A percentile compares a stretch with the other conserved stretches of the same genome.
Conservation (phyloP, 83 land plant genomes). For the Thuja plicata region DNA sequence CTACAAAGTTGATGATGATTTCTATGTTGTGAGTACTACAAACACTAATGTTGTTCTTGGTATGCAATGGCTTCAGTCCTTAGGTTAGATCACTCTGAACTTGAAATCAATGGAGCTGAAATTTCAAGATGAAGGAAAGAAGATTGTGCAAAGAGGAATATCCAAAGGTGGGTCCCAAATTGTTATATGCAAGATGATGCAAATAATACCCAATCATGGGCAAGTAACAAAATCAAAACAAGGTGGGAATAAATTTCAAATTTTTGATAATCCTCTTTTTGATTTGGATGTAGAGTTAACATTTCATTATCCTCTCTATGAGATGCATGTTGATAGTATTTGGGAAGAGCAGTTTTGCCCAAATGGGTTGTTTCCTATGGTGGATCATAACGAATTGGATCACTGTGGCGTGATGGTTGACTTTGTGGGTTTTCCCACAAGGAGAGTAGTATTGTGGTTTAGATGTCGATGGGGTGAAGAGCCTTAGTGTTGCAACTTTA, state of each 20-base stretch:
- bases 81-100: no score
- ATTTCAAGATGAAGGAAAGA: no score
- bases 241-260: background rate
- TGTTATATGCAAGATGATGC: no score
- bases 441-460: background rate
- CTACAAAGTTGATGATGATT: no score
- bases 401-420: background rate
- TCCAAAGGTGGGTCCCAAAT: no score
- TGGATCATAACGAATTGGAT: background rate
- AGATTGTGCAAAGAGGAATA: no score
- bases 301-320: background rate
- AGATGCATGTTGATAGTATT: background rate
- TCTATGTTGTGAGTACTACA: no score
- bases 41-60: no score
- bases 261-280: background rate
- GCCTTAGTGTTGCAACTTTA: background rate
- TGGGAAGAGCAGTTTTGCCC: background rate
- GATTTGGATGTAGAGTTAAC: background rate
- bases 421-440: background rate
- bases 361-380: background rate
- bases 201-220: no score
- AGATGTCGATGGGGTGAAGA: background rate
- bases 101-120: no score
- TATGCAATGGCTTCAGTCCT: no score
- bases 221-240: no score